Evolutionary conservation across 176 grass and related monocot species (phyloP).

Genomic region (Ensete glaucum): DNA sequence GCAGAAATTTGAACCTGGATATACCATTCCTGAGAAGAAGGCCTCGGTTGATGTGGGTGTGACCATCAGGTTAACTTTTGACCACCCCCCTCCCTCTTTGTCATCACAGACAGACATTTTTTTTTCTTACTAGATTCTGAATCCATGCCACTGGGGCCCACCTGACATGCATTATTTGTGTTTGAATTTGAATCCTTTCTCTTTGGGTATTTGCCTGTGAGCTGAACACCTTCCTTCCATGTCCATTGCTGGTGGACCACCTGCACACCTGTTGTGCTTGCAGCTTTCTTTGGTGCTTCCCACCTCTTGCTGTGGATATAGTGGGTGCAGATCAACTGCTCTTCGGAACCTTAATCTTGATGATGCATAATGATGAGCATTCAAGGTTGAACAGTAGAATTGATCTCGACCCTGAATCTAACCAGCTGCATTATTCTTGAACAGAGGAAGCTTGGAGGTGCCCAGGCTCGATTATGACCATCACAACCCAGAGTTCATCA

Average conservation of each 20-base stretch:
- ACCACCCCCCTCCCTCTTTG: neutral
- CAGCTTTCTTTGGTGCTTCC: neutral
- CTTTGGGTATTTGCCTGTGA: neutral
- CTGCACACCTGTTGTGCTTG: neutral
- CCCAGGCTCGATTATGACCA: constrained; percentile 39
- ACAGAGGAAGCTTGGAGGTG: constrained; percentile 61
- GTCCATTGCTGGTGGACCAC: neutral
- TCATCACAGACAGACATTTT: neutral
- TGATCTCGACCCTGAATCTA: neutral
- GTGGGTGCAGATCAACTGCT: neutral
- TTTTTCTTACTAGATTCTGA: constrained; percentile 17
- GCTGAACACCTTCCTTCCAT: neutral
- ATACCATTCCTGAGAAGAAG: constrained; percentile 62
- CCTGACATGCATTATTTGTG: neutral
- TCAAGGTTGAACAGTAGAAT: neutral
- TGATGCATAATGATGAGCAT: neutral
- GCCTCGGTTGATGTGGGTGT: constrained; percentile 36
- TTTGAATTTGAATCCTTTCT: constrained; percentile 17
- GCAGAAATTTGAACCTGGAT: constrained; percentile 72
- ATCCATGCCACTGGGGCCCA: neutral
- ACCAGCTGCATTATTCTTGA: constrained; percentile 3
- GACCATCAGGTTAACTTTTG: constrained; percentile 48
- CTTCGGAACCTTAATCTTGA: too few relatives aligned
- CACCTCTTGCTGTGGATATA: neutral
- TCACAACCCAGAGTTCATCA: neutral